A percentile compares a stretch with the other conserved stretches of the same genome.
phyloP scores from a whole-genome alignment of 805 yeast genomes.

The Citeromyces nyonsensis region DNA sequence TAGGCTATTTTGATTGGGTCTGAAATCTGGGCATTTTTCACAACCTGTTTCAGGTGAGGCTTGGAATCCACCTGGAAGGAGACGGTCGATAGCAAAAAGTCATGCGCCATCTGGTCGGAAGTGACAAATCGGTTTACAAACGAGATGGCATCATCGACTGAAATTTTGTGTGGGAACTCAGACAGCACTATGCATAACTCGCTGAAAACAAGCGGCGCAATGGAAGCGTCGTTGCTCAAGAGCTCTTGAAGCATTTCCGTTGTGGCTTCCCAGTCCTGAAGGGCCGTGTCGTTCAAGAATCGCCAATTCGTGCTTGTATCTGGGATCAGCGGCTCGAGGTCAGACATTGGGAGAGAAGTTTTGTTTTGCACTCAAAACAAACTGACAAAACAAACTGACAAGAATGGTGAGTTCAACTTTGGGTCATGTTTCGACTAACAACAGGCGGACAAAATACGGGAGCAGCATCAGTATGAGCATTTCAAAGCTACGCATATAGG shows the following conservation, averaged over 20 bases:
- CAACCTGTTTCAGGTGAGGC: conserved; percentile 4
- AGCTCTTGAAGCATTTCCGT: too few relatives aligned
- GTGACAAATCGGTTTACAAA: conserved; percentile 7
- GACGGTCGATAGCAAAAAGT: too few relatives aligned
- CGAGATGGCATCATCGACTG: conserved; percentile 5
- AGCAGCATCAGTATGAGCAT: conserved; percentile 36
- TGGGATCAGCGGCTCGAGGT: neutral
- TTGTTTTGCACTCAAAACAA: too few relatives aligned
- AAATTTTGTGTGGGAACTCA: conserved; percentile 10
- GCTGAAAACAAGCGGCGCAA: conserved; percentile 9
- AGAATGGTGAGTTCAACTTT: too few relatives aligned
- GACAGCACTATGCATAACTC: conserved; percentile 9
- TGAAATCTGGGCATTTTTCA: conserved; percentile 12
- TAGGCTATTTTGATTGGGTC: conserved; percentile 11
- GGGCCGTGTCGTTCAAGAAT: too few relatives aligned
- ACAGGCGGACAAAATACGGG: conserved; percentile 56
- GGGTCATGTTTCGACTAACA: neutral
- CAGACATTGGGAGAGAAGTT: too few relatives aligned
- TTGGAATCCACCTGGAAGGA: too few relatives aligned
- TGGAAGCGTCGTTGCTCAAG: too few relatives aligned
- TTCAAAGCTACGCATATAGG: conserved; percentile 55
- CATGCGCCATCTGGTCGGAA: too few relatives aligned
- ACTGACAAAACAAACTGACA: too few relatives aligned
- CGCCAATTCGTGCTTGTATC: too few relatives aligned
- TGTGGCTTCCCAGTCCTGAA: too few relatives aligned